Percentiles rank a stretch among this genome's conserved stretches.
These are phyloP conservation scores for Forsythia suspensa DNA, from an alignment of 257 asterid species.

Conservation along the genomic window DNA sequence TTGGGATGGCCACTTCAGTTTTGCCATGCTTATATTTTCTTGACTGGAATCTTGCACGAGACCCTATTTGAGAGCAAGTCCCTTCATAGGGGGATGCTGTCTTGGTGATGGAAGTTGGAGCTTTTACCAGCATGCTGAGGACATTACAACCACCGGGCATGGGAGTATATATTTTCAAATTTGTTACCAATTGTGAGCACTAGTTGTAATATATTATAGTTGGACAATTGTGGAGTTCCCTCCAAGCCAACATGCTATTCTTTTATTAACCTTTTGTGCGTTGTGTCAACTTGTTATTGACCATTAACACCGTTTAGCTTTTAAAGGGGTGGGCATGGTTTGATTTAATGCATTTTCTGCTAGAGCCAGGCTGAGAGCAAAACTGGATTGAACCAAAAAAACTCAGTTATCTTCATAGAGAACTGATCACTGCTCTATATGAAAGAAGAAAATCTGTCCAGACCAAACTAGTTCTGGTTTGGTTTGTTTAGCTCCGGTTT, in stretches of 20 bases:
- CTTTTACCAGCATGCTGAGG: not conserved
- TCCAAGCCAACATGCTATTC: not conserved
- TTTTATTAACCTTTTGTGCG: not conserved
- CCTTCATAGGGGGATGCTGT: not conserved
- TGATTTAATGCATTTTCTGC: not conserved
- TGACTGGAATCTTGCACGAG: not conserved
- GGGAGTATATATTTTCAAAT: not conserved
- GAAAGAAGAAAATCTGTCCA: not conserved
- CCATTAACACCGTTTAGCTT: not conserved
- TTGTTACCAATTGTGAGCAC: not conserved
- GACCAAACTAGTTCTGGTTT: not conserved
- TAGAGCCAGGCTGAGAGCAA: not conserved
- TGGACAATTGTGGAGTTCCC: not conserved
- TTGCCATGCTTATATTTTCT: conserved; percentile 9
- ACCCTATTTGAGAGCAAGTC: not conserved
- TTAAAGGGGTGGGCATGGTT: not conserved
- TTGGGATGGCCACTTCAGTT: conserved; percentile 1
- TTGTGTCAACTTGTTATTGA: not conserved
- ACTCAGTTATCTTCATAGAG: not conserved
- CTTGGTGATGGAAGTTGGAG: not conserved
- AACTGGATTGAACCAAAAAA: not conserved
- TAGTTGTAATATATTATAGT: not conserved
- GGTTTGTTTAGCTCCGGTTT: not conserved
- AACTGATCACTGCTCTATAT: not conserved
- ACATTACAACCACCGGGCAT: not conserved